Evolutionary conservation across 306 rosid genomes (phyloP), one percentile per base, ranked within the genome.

Genomic region (Rubus idaeus): DNA sequence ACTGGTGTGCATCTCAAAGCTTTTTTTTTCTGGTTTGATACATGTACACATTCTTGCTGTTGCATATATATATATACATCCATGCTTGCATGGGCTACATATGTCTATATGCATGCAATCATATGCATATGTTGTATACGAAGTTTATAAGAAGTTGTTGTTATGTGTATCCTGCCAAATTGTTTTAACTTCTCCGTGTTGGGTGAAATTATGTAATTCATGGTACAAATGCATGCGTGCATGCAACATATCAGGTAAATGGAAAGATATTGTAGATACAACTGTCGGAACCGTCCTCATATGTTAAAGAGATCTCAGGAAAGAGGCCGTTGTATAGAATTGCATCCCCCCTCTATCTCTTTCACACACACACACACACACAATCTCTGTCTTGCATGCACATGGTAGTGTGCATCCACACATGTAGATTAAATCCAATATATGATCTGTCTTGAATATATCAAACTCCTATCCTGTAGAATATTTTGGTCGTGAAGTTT

Each of bases 1-100:
- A 83, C 81, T 93, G 97, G 99, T 96, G 81, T 13, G 83, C 51
- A 49, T 71, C 58, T 75, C 56, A 44, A 23, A 17, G 30, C 49
- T 49, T 82, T 57, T 65, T 76, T 51, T 73, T 56, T 37, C 9
- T 69, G 70, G 76, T 39, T 80, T 14, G 44, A 56, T 68, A 41
- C 75, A 58, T 57, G 64, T 56, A 56, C 68, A 57, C 9, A 49
- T 37, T 20, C 47, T 9, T n/a, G 62, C 71, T 2, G 17, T 62
- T 42, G 72, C 14, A 55, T 51, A 57, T 13, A 55, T 51, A 57
- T 13, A 18, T 49, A 16, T 76, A 68, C 73, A 21, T 75, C 53
- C 21, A 2, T 23, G 44, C 18, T 52, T 37, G 9, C 26, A 30
- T 30, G 44, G 64, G 37, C 55, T 72, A 17, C 30, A 40, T 20